Percentiles rank a stretch among this genome's conserved stretches.
Evolutionary conservation across 176 grass and related monocot genomes (phyloP).

Genomic region (Eleusine indica): DNA sequence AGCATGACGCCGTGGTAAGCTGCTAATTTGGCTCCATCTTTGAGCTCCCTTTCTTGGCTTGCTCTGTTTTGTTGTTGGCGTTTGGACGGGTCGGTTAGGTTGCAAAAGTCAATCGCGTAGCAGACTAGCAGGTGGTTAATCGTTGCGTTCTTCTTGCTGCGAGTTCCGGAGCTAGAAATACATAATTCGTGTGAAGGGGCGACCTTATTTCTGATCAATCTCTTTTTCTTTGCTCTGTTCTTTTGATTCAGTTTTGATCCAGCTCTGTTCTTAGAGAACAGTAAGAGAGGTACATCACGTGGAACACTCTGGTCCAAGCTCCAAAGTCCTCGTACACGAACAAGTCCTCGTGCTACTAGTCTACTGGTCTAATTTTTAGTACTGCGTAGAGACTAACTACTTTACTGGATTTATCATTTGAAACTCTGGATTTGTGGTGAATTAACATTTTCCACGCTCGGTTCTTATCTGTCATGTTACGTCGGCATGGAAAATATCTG

Average conservation of each 20-base stretch:
- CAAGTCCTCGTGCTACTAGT: neutral
- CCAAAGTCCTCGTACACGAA: neutral
- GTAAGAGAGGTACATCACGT: neutral
- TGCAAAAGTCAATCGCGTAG: neutral
- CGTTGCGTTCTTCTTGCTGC: neutral
- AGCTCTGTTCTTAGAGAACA: neutral
- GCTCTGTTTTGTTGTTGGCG: neutral
- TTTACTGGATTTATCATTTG: no score
- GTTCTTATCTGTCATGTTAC: no score
- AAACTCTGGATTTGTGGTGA: no score
- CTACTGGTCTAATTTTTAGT: no score
- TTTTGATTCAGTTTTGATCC: neutral
- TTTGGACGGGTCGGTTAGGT: neutral
- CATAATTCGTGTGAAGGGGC: no score
- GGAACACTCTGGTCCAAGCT: neutral
- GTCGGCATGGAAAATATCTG: no score
- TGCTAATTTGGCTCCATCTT: neutral
- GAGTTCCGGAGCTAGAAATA: neutral
- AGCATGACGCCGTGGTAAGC: slow-evolving; percentile 50
- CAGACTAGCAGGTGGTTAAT: neutral
- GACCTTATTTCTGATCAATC: no score
- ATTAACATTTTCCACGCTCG: no score
- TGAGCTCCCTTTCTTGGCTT: no score
- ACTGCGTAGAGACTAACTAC: no score
- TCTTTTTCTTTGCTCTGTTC: no score